Base-by-base conservation (phyloP, 176 grass and related monocot species). In the Eleusine indica region DNA sequence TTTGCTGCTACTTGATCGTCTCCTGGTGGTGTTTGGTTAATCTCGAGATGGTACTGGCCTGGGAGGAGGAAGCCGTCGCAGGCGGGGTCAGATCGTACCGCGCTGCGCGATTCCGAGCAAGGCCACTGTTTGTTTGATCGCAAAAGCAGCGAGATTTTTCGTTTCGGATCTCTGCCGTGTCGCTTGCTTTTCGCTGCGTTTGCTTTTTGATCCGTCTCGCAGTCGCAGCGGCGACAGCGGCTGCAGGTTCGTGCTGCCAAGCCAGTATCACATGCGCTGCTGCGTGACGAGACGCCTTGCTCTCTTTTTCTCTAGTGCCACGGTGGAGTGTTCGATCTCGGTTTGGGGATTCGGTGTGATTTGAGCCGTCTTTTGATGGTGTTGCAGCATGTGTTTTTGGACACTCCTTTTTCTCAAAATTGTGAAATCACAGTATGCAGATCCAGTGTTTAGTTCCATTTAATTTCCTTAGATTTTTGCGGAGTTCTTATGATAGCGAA, bases 41-140 rank as follows among this genome's bases (percentile, higher is more conserved):
- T 18, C 54, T 61, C 9, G 12, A n/a, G 77, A 52, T 30, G 15
- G 15, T 64, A 41, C 29, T 32, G 30, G 63, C 7, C 5, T 43
- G 77, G 54, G 57, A 22, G 76, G 61, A 75, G 61, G 85, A 79
- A 46, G 15, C 44, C n/a, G 70, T 47, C 28, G 78, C 61, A 80
- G 63, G 44, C 38, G 44, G 71, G 62, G 17, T 39, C 71, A 39
- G 29, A 4, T 48, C 63, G 49, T 81, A 76, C 85, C 51, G 71
- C 52, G 19, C 65, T 43, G 72, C 67, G 46, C 44, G 64, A 68
- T 80, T 80, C 63, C 46, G 30, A 56, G 56, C 44, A 37, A 60
- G 39, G 48, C 18, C 66, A 61, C 65, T 42, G 3, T 70, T 78
- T 53, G 3, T 70, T 66, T 22, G 87, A 22, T 22, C 19, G 52